phyloP scores from a whole-genome alignment of 2,329 filamentous ascomycete species.

The Blumeria hordei region DNA sequence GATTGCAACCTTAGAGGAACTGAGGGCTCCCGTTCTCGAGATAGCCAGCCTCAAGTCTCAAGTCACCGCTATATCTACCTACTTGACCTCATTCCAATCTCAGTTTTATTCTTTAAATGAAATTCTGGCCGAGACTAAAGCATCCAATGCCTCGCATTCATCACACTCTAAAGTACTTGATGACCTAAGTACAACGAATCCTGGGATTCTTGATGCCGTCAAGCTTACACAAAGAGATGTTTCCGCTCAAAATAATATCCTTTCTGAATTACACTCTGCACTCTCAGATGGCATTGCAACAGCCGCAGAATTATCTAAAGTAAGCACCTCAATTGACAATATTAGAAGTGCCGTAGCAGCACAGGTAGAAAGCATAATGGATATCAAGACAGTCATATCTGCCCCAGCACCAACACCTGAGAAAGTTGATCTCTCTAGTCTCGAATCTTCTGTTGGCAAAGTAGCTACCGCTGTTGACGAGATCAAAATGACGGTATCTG shows the following conservation, averaged over 20 bases:
- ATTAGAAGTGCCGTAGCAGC: slow-evolving; percentile 4
- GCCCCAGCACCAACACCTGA: not conserved
- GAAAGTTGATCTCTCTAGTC: not conserved
- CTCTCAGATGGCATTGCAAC: not conserved
- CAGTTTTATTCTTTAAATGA: slow-evolving; percentile 9
- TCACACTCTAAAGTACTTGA: slow-evolving; percentile 5
- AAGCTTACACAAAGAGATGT: slow-evolving; percentile 2
- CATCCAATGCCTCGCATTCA: slow-evolving; percentile 9
- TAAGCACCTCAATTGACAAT: slow-evolving; percentile 6
- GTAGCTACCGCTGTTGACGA: slow-evolving; percentile 4
- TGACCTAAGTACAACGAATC: slow-evolving; percentile 2
- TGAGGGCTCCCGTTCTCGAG: slow-evolving; percentile 3
- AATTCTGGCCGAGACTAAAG: slow-evolving; percentile 7
- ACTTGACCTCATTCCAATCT: slow-evolving; percentile 2
- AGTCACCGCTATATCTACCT: slow-evolving; percentile 5
- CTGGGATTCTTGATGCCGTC: slow-evolving; percentile 3
- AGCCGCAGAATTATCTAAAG: slow-evolving; percentile 4
- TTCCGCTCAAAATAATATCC: not conserved
- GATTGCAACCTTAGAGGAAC: slow-evolving; percentile 3
- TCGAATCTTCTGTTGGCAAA: slow-evolving; percentile 2
- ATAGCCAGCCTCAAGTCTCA: slow-evolving; percentile 2
- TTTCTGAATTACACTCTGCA: slow-evolving; percentile 1
- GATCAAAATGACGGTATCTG: slow-evolving; percentile 6
- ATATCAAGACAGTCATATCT: slow-evolving; percentile 3
- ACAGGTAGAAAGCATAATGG: slow-evolving; percentile 1